Evolutionary conservation across 345 rosid species (phyloP).

Genomic region (Euphorbia lathyris): DNA sequence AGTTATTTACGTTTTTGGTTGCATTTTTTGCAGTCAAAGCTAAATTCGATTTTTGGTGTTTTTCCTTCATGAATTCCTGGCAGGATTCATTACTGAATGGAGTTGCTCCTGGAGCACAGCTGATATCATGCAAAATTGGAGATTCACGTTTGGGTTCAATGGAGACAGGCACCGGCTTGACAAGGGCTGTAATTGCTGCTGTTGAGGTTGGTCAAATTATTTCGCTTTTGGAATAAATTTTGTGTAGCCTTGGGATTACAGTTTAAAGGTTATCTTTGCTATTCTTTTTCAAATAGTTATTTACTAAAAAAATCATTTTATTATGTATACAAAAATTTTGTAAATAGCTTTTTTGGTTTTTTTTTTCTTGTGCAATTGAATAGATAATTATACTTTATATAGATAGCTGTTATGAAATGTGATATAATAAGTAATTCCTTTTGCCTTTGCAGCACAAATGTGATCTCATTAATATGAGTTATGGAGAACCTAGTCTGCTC

Average conservation of each 20-base stretch:
- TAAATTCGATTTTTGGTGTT: conserved; percentile 9
- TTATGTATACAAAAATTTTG: background rate
- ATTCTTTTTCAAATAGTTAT: background rate
- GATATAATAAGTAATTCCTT: background rate
- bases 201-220: conserved; percentile 57
- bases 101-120: conserved; percentile 95
- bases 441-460: conserved; percentile 76
- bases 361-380: too few species aligned
- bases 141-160: conserved; percentile 89
- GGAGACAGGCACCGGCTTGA: conserved; percentile 98
- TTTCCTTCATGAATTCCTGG: conserved; percentile 15
- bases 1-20: conserved; percentile 6
- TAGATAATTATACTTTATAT: background rate
- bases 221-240: background rate
- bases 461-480: conserved; percentile 98
- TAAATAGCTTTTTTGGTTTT: background rate
- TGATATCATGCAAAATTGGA: conserved; percentile 98
- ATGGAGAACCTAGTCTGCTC: conserved; percentile 75
- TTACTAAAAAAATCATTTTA: background rate
- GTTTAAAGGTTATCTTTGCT: background rate
- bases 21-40: conserved; percentile 9
- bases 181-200: conserved; percentile 82
- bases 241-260: background rate
- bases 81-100: conserved; percentile 94
- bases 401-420: background rate